A percentile compares a stretch with the other conserved stretches of the same genome.
phyloP scores from a whole-genome alignment of 2,329 filamentous ascomycete genomes.

The Leptographium galeiforme region DNA sequence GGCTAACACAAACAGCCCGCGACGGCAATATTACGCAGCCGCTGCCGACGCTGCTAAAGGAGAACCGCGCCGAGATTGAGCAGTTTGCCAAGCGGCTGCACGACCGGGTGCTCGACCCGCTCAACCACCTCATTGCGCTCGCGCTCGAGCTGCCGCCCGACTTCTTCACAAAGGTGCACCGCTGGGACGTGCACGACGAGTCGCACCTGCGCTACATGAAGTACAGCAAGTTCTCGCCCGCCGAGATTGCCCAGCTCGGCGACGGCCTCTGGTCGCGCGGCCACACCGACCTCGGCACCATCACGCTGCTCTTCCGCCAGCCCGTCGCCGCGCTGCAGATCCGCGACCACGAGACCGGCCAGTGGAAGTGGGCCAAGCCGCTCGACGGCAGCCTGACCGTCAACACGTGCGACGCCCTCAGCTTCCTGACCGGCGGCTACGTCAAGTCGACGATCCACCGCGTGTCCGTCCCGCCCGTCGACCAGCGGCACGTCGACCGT shows the following conservation, averaged over 20 bases:
- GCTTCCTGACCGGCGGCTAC: conserved; percentile 30
- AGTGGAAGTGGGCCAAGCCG: conserved; percentile 31
- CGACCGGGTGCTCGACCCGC: conserved; percentile 34
- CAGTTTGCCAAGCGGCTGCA: conserved; percentile 27
- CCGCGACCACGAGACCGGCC: conserved; percentile 19
- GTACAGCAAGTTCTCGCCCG: conserved; percentile 27
- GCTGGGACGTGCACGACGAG: conserved; percentile 39
- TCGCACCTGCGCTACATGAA: conserved; percentile 48
- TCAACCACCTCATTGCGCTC: conserved; percentile 46
- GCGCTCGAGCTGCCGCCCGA: conserved; percentile 45
- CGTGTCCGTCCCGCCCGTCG: conserved; percentile 21
- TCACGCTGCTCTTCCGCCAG: conserved; percentile 41
- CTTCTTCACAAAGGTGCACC: conserved; percentile 38
- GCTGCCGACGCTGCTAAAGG: conserved; percentile 31
- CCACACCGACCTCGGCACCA: conserved; percentile 38
- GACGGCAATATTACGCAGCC: conserved; percentile 26
- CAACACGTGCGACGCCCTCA: conserved; percentile 30
- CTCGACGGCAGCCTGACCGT: conserved; percentile 33
- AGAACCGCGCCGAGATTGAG: conserved; percentile 41
- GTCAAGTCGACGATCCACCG: conserved; percentile 23
- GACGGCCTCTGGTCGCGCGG: conserved; percentile 18
- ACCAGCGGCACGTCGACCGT: conserved; percentile 31
- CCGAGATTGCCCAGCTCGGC: conserved; percentile 20
- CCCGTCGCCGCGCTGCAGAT: conserved; percentile 40
- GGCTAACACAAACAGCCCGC: background rate